Evolutionary conservation across 2,329 filamentous ascomycete genomes (phyloP), one percentile per base, ranked within the genome.

Genomic region (Cladosporium halotolerans): DNA sequence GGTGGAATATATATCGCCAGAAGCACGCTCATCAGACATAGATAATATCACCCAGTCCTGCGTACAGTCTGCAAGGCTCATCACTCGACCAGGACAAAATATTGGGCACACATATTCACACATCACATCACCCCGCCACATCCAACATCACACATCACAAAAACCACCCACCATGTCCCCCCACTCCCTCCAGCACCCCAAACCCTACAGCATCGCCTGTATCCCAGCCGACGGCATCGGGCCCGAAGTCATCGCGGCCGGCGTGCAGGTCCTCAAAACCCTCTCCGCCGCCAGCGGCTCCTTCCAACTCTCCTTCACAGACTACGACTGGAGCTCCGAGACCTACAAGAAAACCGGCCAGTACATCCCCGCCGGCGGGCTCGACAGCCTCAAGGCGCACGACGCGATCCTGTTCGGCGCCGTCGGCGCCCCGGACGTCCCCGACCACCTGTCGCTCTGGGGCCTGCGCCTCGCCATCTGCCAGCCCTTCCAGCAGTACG

Each of bases 181-280:
- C 39, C 55, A 60, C 48, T 60, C 61, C 55, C 55, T 39, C 52
- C 58, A 16, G 44, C 54, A 58, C 83, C 52, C 46, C 9, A 57
- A 54, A 23, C 57, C 55, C 13, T 76, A 78, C 61, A 73, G 65
- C 48, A 82, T 86, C 56, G 83, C 83, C n/a, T 77, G 75, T 31
- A 84, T 88, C 52, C 82, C 83, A 0, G 85, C 81, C 7, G 84
- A 88, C 62, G 84, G 84, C 51, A 87, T 88, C 56, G 84, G 85
- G 1, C 78, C 78, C 1, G 85, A 88, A 66, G 84, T 88, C 9
- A 80, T 85, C 66, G 72, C 76, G 32, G 82, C 82, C 1, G 83
- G 82, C 2, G 79, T 86, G 8, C 72, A 77, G 40, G 85, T 84
- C 0, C 68, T 88, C 47, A 74, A 82, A 57, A 75, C 76, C 11